phyloP scores from a whole-genome alignment of 495 filamentous ascomycete genomes.

The Emericellopsis terricola region DNA sequence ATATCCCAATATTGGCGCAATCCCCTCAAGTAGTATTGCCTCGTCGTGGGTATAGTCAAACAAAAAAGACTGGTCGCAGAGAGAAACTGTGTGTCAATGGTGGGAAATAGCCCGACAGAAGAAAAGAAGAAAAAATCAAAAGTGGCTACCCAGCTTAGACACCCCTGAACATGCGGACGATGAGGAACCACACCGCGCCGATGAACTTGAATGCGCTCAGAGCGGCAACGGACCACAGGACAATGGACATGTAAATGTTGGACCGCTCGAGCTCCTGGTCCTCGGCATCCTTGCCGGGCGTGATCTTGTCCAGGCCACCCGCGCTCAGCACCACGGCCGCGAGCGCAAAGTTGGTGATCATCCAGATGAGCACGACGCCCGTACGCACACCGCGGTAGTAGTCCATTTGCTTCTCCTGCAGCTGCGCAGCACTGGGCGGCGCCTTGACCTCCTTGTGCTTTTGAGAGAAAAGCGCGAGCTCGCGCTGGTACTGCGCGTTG shows the following conservation, averaged over 20 bases:
- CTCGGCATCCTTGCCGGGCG: conserved; percentile 20
- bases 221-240: conserved; percentile 83
- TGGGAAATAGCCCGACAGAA: no score
- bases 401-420: conserved; percentile 76
- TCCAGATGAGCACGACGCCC: conserved; percentile 84
- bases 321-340: conserved; percentile 72
- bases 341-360: conserved; percentile 88
- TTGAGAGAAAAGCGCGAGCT: conserved; percentile 51
- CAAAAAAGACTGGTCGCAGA: no score
- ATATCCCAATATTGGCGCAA: no score
- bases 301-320: conserved; percentile 58
- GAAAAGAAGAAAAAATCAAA: no score
- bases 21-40: no score
- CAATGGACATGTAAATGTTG: conserved; percentile 75
- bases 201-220: conserved; percentile 78
- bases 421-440: conserved; percentile 34
- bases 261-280: conserved; percentile 27
- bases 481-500: conserved; percentile 85
- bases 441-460: conserved; percentile 53
- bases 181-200: conserved; percentile 87
- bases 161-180: conserved; percentile 72
- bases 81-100: no score
- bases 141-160: conserved; percentile 28
- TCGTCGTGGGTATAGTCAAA: no score
- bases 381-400: conserved; percentile 96